Evolutionary conservation across 495 filamentous ascomycete genomes (phyloP).

Genomic region (Penicillium roqueforti): DNA sequence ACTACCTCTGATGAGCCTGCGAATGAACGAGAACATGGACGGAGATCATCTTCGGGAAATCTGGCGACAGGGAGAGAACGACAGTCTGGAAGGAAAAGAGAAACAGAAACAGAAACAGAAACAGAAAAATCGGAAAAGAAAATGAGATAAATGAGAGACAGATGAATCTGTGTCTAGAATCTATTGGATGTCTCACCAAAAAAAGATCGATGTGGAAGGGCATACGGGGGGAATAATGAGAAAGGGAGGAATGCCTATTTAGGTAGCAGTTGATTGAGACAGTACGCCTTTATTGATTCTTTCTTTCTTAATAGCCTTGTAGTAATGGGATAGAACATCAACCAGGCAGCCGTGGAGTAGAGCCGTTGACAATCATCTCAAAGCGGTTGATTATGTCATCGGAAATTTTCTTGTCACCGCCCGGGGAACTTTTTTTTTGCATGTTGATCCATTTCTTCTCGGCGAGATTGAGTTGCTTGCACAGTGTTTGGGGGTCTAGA

Average conservation of each 20-base stretch:
- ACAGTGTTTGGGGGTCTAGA: constrained; percentile 4
- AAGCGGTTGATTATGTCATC: constrained; percentile 8
- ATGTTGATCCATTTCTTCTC: constrained; percentile 20
- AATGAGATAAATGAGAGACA: not conserved
- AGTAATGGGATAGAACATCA: too few relatives aligned
- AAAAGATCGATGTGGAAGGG: not conserved
- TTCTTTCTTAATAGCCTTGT: too few relatives aligned
- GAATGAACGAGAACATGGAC: not conserved
- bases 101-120: not conserved
- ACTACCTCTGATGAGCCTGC: not conserved
- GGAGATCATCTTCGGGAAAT: not conserved
- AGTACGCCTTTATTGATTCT: not conserved
- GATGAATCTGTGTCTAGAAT: not conserved
- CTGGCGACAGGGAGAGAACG: not conserved
- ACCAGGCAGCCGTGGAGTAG: too few relatives aligned
- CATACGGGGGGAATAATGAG: not conserved
- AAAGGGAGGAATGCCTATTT: not conserved
- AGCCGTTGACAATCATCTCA: not conserved
- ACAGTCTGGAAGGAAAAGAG: not conserved
- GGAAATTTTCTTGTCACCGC: constrained; percentile 17
- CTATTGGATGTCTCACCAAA: not conserved
- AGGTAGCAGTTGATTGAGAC: not conserved
- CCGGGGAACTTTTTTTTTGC: constrained; percentile 24
- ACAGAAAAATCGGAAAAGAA: not conserved
- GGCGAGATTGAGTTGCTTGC: constrained; percentile 10